These are phyloP conservation scores for Chondrus crispus DNA, from an alignment of 23 red algal species.

Conservation along the genomic window DNA sequence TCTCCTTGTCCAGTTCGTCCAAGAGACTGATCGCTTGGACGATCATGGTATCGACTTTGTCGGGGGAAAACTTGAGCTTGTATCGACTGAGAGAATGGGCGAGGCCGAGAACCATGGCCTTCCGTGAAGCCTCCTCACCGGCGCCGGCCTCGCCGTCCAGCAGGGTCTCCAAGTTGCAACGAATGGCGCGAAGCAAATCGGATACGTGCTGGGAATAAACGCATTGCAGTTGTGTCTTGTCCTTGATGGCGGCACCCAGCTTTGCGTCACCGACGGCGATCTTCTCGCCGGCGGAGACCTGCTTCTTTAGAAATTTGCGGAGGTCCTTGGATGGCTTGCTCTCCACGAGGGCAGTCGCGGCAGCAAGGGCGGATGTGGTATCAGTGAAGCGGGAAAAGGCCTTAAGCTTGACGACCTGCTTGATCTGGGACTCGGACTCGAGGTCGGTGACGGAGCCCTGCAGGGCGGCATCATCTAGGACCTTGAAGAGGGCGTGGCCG, in stretches of 20 bases:
- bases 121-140: constrained; percentile 11
- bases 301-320: constrained; percentile 86
- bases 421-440: constrained; percentile 48
- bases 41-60: constrained; percentile 94
- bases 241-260: constrained; percentile 85
- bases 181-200: constrained; percentile 78
- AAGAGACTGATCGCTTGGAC: constrained; percentile 91
- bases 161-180: constrained; percentile 64
- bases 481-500: constrained; percentile 97
- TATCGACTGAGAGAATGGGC: constrained; percentile 90
- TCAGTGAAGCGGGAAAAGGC: constrained; percentile 88
- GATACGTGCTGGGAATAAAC: constrained; percentile 56
- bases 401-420: constrained; percentile 74
- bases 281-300: constrained; percentile 54
- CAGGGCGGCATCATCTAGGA: constrained; percentile 52
- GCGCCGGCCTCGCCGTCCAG: constrained; percentile 52
- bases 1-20: constrained; percentile 98
- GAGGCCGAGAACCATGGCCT: constrained; percentile 86
- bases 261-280: constrained; percentile 88
- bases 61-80: constrained; percentile 96
- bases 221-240: constrained; percentile 85
- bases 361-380: constrained; percentile 72
- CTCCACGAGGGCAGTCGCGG: constrained; percentile 83
- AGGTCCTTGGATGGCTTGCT: constrained; percentile 92
- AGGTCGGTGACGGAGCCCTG: constrained; percentile 39